A percentile compares a stretch with the other conserved stretches of the same genome.
Evolutionary conservation across 2,329 filamentous ascomycete species (phyloP).

Genomic region (Hypomyces rosellus): DNA sequence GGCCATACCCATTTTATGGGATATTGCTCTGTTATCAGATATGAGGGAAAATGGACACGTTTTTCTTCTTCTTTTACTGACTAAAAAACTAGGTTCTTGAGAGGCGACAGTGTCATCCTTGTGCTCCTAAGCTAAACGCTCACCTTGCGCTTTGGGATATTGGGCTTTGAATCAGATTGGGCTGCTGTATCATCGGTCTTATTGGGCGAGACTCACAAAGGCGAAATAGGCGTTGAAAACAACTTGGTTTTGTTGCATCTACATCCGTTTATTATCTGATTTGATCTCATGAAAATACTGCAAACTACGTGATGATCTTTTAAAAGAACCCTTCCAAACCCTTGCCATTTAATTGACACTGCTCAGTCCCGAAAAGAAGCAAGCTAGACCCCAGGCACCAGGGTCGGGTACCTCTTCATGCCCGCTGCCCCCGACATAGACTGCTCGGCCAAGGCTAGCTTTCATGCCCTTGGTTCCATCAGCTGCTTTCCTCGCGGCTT

Average conservation of each 20-base stretch:
- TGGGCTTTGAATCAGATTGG: conserved; percentile 16
- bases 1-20: not conserved
- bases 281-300: conserved; percentile 13
- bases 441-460: conserved; percentile 65
- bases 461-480: conserved; percentile 88
- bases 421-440: conserved; percentile 39
- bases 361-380: conserved; percentile 75
- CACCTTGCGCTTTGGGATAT: conserved; percentile 2
- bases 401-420: conserved; percentile 48
- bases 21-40: not conserved
- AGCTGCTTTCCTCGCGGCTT: conserved; percentile 68
- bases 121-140: conserved; percentile 65
- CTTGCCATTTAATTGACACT: conserved; percentile 22
- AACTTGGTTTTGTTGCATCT: conserved; percentile 12
- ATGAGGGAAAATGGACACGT: not conserved
- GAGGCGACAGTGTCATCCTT: conserved; percentile 82
- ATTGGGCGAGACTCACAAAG: conserved; percentile 24
- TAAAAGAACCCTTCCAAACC: too few species aligned
- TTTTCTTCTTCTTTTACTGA: too few species aligned
- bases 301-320: too few species aligned
- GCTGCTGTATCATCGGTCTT: conserved; percentile 22
- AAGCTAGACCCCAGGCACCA: conserved; percentile 68
- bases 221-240: conserved; percentile 35
- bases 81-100: conserved; percentile 59
- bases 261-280: conserved; percentile 7